Evolutionary conservation across 495 filamentous ascomycete species (phyloP).

Genomic region (Hypoxylon subgilvum): DNA sequence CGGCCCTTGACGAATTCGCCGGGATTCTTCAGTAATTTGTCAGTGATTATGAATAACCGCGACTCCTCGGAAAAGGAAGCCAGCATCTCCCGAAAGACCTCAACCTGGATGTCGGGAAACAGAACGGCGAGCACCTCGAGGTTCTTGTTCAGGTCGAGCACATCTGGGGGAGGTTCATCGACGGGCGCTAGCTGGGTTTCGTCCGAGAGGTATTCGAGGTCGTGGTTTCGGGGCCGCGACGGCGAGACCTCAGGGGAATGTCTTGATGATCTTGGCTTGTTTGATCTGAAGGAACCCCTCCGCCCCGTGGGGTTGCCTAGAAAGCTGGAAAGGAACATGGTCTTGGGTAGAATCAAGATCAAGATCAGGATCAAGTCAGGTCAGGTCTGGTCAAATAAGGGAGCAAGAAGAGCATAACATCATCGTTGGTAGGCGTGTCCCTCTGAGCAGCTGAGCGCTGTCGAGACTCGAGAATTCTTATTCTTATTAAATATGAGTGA

Average conservation of each 20-base stretch:
- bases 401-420: no score
- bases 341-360: conserved; percentile 15
- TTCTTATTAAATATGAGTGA: no score
- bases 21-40: conserved; percentile 79
- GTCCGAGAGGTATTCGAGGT: conserved; percentile 52
- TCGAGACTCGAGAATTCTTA: no score
- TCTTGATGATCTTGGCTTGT: conserved; percentile 19
- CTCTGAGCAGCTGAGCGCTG: no score
- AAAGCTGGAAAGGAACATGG: conserved; percentile 34
- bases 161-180: conserved; percentile 58
- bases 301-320: conserved; percentile 18
- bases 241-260: conserved; percentile 30
- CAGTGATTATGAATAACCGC: conserved; percentile 80
- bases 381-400: background rate
- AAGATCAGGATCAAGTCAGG: conserved; percentile 8
- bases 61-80: conserved; percentile 80
- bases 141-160: conserved; percentile 75
- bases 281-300: conserved; percentile 26
- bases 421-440: no score
- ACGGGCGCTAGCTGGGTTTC: conserved; percentile 50
- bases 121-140: conserved; percentile 73
- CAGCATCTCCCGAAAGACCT: conserved; percentile 93
- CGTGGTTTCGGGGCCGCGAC: conserved; percentile 13
- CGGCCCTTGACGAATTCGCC: conserved; percentile 76
- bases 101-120: conserved; percentile 86